These are phyloP conservation scores for Podospora australis DNA, from an alignment of 495 filamentous ascomycete genomes.

Conservation along the genomic window DNA sequence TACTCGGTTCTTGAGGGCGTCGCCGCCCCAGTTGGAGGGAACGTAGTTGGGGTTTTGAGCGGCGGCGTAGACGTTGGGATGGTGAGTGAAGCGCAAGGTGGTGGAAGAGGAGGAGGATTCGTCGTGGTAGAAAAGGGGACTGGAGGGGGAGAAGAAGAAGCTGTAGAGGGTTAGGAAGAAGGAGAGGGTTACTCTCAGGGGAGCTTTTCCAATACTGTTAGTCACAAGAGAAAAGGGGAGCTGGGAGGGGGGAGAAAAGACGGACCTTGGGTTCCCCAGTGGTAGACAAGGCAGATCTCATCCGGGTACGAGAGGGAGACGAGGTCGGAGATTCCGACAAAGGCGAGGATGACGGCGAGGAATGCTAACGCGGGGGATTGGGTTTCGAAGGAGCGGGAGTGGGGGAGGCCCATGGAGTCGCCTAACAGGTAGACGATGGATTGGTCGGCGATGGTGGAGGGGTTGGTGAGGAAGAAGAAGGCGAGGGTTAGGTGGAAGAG, in stretches of 20 bases:
- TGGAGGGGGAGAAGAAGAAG: slow-evolving; percentile 48
- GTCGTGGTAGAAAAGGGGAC: slow-evolving; percentile 29
- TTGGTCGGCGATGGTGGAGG: slow-evolving; percentile 64
- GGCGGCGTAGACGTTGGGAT: slow-evolving; percentile 14
- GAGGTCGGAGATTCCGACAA: slow-evolving; percentile 66
- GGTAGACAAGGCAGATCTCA: slow-evolving; percentile 51
- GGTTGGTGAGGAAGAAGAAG: slow-evolving; percentile 73
- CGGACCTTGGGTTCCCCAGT: slow-evolving; percentile 61
- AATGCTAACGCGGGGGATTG: slow-evolving; percentile 64
- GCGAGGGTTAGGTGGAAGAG: slow-evolving; percentile 76
- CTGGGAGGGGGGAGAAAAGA: slow-evolving; percentile 6
- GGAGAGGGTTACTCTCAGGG: slow-evolving; percentile 59
- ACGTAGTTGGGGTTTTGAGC: slow-evolving; percentile 18
- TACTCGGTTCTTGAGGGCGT: slow-evolving; percentile 66
- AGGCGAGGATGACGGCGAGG: slow-evolving; percentile 60
- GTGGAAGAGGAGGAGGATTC: slow-evolving; percentile 7
- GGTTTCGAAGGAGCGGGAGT: slow-evolving; percentile 50
- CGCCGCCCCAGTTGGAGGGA: slow-evolving; percentile 36
- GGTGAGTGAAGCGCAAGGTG: slow-evolving; percentile 22
- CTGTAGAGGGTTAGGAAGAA: slow-evolving; percentile 61
- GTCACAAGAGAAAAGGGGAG: neutral
- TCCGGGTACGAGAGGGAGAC: slow-evolving; percentile 65
- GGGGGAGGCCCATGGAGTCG: slow-evolving; percentile 65
- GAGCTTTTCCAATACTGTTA: slow-evolving; percentile 33
- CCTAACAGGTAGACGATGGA: slow-evolving; percentile 77